Base-by-base conservation (phyloP, 208 protist species). In the Novymonas esmeraldas region DNA sequence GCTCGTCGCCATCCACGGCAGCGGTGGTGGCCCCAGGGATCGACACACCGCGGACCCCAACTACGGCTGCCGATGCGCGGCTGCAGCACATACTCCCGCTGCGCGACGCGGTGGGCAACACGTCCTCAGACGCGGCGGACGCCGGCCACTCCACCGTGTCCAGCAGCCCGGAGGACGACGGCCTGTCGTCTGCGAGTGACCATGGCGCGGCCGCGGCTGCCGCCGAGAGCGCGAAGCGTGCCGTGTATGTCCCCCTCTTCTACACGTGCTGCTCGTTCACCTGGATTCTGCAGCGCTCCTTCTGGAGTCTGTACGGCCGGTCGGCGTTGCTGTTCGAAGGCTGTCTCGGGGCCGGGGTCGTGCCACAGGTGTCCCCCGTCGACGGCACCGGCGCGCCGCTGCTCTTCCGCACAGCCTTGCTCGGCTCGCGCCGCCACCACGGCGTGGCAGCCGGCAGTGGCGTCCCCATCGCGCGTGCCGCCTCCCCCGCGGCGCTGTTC, bases 301-400 rank as follows among this genome's bases (percentile, higher is more conserved):
- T 87, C 48, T 82, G 86, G 77, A 71, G 68, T 49, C 59, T 95
- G 73, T 77, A 88, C 38, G 79, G 79, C 3, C 79, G 85, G 22
- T 67, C 79, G 63, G 78, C 82, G 14, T 74, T 95, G 22, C 73
- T 95, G 14, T 87, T 95, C 49, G 59, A 79, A 41, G 79, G 71
- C 45, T 90, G 77, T 61, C 54, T 90, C 18, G 61, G 76, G 16
- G 31, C 59, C 11, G 41, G 76, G n/a, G 45, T 65, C 5, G 49
- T 49, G 24, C 68, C 68, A 26, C 63, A 44, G 49, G 33, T 71
- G 57, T 64, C 51, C 9, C 44, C 61, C 2, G 56, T 52, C 2
- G 63, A 36, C n/a, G 41, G 52, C 36, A 6, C 16, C 14, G n/a
- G 56, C n/a, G 24, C 41, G 18, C 38, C 54, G 10, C 28, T 44